Evolutionary conservation across 352 stramenopile species (phyloP), one percentile per base, ranked within the genome.

Genomic region (Pythium periplocum): DNA sequence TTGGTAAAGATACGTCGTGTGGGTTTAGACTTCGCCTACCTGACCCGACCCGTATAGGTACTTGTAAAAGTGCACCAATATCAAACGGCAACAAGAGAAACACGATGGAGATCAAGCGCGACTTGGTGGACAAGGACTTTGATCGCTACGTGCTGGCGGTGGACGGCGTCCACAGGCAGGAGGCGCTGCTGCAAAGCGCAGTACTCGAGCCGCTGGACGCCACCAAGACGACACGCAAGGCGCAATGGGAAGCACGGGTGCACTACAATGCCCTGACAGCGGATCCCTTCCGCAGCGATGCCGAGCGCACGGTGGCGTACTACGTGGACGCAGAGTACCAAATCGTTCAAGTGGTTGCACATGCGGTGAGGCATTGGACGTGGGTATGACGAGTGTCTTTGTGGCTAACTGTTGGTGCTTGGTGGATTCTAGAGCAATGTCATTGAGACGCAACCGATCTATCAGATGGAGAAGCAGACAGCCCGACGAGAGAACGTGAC

Each of bases 91-190:
- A n/a, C 31, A 50, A 57, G 35, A 43, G 12, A 47, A 61, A 33
- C 46, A 56, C 39, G 33, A 90, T 93, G 83, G 53, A 89, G 50
- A 68, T 87, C 51, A 55, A 87, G 48, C 75, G 71, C 54, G 57
- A 69, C 47, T 66, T 87, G 44, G 58, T 90, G n/a, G 81, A 91
- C 64, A 78, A 82, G 50, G 65, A 87, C 53, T 93, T 93, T 50
- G 80, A 91, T 51, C 68, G 77, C 51, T 91, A 93, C 61, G 77
- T 81, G 50, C 63, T 93, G 41, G 69, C 69, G 33, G 50, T 57
- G 0, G 54, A 73, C 33, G 70, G 62, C 5, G 31, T 81, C 38
- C 45, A 63, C 2, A 73, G 71, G 48, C 57, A 55, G n/a, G 46
- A 65, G 3, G 51, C 45, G 12, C 36, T 58, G 11, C 59, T 93